Base-by-base conservation (phyloP, 2,329 filamentous ascomycete species). In the Stachybotrys echinatus region DNA sequence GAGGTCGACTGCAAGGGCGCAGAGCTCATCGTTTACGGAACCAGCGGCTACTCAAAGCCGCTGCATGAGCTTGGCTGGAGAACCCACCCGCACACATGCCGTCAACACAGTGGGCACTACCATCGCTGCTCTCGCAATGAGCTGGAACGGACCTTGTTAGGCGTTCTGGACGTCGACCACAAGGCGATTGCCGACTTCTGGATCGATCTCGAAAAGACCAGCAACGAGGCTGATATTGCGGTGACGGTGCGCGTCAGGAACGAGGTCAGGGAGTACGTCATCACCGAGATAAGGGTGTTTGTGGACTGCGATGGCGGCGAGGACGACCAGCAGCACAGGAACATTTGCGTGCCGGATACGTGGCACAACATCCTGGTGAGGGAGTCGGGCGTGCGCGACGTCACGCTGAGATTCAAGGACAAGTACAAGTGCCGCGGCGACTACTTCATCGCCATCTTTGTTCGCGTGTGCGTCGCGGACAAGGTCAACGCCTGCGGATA, bases 401-500 rank as follows among this genome's bases (percentile, higher is more conserved):
- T 55, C 47, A 47, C 50, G 19, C 48, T 59, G 31, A 50, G 51
- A 46, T 49, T 63, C 45, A 31, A 50, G 10, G 57, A 61, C 50
- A 50, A 55, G 34, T 58, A 56, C 55, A 34, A 54, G 52, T 61
- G 59, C 54, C 17, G 40, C 6, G 53, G 52, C 38, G 52, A 58
- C 21, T 61, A 61, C 56, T 57, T 47, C 44, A 46, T 61, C 46
- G 59, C 50, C 52, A 55, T 62, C 27, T 53, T 47, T 40, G 58
- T 61, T 47, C 55, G 60, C 42, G 48, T 61, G 37, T 61, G 60
- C 50, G 49, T 55, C 19, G 27, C 27, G 27, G 52, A 49, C 34
- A 23, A 45, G 42, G 49, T 51, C 12, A 42, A 53, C 18, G 39
- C 34, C 23, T 47, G 45, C 45, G 22, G 39, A 10, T 21, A 45